These are phyloP conservation scores for Scedosporium aurantiacum DNA, from an alignment of 2,329 filamentous ascomycete species.

Conservation along the genomic window DNA sequence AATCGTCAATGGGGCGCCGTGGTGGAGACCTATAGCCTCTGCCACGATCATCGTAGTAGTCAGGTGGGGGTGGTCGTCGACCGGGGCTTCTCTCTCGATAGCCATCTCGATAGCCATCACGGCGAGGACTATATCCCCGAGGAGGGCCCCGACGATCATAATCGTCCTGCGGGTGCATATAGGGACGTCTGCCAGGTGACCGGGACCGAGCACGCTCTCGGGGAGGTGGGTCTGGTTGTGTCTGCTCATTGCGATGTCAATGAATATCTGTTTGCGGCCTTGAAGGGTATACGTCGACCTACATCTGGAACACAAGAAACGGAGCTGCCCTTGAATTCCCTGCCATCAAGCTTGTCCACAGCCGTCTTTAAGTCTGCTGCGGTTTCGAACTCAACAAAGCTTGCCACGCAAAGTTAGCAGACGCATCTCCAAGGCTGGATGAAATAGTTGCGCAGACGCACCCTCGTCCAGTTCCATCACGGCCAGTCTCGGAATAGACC, in stretches of 20 bases:
- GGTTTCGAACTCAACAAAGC: conserved; percentile 97
- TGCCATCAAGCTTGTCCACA: conserved; percentile 86
- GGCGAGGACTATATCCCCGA: conserved; percentile 74
- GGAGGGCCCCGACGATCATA: conserved; percentile 70
- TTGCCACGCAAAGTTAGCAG: conserved; percentile 23
- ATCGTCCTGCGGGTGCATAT: conserved; percentile 61
- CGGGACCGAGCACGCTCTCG: conserved; percentile 69
- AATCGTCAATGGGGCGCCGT: conserved; percentile 68
- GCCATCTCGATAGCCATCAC: conserved; percentile 52
- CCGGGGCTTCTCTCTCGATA: conserved; percentile 84
- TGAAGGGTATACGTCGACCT: conserved; percentile 25
- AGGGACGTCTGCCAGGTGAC: conserved; percentile 56
- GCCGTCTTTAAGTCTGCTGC: conserved; percentile 79
- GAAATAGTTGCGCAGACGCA: conserved; percentile 35
- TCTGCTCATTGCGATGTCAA: conserved; percentile 32
- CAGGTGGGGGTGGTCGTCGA: conserved; percentile 31
- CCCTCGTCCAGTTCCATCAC: conserved; percentile 88
- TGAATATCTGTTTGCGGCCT: background rate
- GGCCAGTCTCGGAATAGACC: conserved; percentile 92
- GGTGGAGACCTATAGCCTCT: conserved; percentile 69
- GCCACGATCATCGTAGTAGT: conserved; percentile 79
- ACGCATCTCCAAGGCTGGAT: conserved; percentile 6
- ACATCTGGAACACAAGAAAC: conserved; percentile 87
- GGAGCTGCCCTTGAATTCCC: conserved; percentile 81
- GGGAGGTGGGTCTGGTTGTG: conserved; percentile 64